A percentile compares a stretch with the other conserved stretches of the same genome.
Evolutionary conservation across 768 basidiomycete species (phyloP).

Genomic region (Suillus ampliporus): DNA sequence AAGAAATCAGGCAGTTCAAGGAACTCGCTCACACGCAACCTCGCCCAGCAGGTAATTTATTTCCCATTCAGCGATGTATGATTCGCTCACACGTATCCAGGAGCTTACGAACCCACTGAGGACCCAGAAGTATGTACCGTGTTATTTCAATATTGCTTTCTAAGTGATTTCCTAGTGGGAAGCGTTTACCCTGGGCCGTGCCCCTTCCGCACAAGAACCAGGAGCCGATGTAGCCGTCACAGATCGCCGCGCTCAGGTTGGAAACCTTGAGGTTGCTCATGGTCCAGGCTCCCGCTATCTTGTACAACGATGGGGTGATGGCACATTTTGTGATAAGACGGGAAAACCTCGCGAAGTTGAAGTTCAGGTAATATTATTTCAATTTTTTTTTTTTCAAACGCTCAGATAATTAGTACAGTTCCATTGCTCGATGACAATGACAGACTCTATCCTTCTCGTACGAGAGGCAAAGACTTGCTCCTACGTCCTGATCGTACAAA

Average conservation of each 20-base stretch:
- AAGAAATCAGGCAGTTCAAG: slow-evolving; percentile 95
- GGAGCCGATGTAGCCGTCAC: slow-evolving; percentile 70
- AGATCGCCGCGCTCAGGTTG: slow-evolving; percentile 65
- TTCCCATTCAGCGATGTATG: slow-evolving; percentile 7
- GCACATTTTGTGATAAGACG: slow-evolving; percentile 93
- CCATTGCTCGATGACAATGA: slow-evolving; percentile 94
- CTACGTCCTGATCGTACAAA: slow-evolving; percentile 93
- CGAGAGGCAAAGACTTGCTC: slow-evolving; percentile 94
- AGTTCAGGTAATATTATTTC: slow-evolving; percentile 73
- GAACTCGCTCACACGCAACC: slow-evolving; percentile 71
- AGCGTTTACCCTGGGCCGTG: slow-evolving; percentile 78
- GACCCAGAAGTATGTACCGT: slow-evolving; percentile 72
- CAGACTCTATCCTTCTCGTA: slow-evolving; percentile 88
- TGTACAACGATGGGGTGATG: slow-evolving; percentile 89
- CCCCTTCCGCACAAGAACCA: slow-evolving; percentile 62
- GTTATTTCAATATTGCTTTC: slow-evolving; percentile 31
- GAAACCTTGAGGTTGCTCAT: slow-evolving; percentile 78
- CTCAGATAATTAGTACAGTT: slow-evolving; percentile 55
- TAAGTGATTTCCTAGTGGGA: slow-evolving; percentile 58
- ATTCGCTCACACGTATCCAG: slow-evolving; percentile 45
- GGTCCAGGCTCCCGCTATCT: slow-evolving; percentile 88
- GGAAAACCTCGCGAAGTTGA: slow-evolving; percentile 88
- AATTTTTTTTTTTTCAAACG: slow-evolving; percentile 10
- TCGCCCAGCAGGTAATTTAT: slow-evolving; percentile 62
- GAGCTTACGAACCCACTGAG: slow-evolving; percentile 79